Conservation (phyloP, 495 filamentous ascomycete species). For the Neurospora terricola region DNA sequence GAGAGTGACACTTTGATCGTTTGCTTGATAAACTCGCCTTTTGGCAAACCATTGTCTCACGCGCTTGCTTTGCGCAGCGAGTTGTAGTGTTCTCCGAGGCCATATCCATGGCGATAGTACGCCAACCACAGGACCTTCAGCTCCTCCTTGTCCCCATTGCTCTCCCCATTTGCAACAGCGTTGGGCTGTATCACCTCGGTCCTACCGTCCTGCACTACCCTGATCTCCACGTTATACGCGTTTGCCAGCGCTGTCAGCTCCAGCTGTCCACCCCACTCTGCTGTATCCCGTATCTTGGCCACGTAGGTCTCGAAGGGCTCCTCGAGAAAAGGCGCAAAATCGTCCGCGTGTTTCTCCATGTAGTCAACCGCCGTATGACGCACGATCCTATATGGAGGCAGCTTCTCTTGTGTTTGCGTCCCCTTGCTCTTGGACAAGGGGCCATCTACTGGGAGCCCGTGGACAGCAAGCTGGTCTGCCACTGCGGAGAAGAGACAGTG, state of each 20-base stretch:
- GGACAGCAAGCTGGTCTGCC: constrained; percentile 61
- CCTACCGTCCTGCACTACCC: constrained; percentile 74
- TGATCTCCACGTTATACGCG: constrained; percentile 71
- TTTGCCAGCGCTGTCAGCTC: constrained; percentile 80
- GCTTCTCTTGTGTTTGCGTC: constrained; percentile 8
- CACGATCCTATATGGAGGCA: constrained; percentile 41
- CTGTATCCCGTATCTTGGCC: constrained; percentile 70
- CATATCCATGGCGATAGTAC: constrained; percentile 88
- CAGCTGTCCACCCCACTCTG: constrained; percentile 93
- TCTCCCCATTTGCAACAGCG: constrained; percentile 15
- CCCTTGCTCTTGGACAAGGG: constrained; percentile 3
- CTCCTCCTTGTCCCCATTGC: constrained; percentile 12
- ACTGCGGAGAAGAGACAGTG: constrained; percentile 95
- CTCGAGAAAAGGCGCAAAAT: constrained; percentile 61
- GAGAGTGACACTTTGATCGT: not conserved
- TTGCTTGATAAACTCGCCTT: not conserved
- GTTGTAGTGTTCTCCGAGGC: constrained; percentile 95
- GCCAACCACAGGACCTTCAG: constrained; percentile 68
- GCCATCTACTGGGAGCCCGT: constrained; percentile 27
- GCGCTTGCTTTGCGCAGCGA: constrained; percentile 49
- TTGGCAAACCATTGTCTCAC: constrained; percentile 12
- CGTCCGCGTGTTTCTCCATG: constrained; percentile 40
- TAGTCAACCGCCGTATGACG: constrained; percentile 47
- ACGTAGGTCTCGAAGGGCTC: constrained; percentile 68
- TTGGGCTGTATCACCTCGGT: constrained; percentile 63